These are phyloP conservation scores for Tephrocybe sp. DNA, from an alignment of 768 basidiomycete species.

Conservation along the genomic window DNA sequence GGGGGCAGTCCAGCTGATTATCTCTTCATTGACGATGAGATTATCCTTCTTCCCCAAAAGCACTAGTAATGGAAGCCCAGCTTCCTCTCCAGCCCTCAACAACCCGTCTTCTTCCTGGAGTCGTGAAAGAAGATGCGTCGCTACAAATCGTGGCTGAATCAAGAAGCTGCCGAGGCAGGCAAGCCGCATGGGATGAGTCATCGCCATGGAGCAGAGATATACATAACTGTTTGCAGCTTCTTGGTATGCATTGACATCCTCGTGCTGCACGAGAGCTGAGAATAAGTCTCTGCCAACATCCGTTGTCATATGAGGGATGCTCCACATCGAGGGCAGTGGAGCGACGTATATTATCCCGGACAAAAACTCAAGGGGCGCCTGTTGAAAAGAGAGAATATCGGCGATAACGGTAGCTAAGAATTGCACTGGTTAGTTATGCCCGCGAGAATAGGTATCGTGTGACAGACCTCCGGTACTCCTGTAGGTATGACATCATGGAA, in stretches of 20 bases:
- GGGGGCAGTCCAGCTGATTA: conserved; percentile 19
- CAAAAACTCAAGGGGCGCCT: conserved; percentile 19
- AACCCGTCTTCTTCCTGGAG: conserved; percentile 23
- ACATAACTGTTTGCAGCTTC: conserved; percentile 20
- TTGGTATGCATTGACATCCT: conserved; percentile 23
- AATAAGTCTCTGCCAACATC: conserved; percentile 16
- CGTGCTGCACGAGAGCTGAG: conserved; percentile 15
- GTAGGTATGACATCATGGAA: not conserved
- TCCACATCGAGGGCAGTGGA: conserved; percentile 25
- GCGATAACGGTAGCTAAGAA: conserved; percentile 18
- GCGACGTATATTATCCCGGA: conserved; percentile 26
- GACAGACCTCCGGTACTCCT: conserved; percentile 28
- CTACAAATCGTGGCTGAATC: conserved; percentile 24
- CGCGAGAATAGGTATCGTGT: not conserved
- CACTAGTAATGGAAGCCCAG: conserved; percentile 23
- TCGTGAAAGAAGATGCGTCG: conserved; percentile 18
- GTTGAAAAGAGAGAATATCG: conserved; percentile 23
- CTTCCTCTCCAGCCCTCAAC: conserved; percentile 21
- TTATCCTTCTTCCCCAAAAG: conserved; percentile 26
- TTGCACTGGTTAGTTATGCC: no score
- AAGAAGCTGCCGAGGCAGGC: conserved; percentile 24
- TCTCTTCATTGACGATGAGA: conserved; percentile 20
- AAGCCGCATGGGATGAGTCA: conserved; percentile 17
- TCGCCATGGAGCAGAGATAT: conserved; percentile 13
- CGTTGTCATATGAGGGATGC: conserved; percentile 18